Evolutionary conservation across 2,329 filamentous ascomycete species (phyloP).

Genomic region (Rugonectria rugulosa): DNA sequence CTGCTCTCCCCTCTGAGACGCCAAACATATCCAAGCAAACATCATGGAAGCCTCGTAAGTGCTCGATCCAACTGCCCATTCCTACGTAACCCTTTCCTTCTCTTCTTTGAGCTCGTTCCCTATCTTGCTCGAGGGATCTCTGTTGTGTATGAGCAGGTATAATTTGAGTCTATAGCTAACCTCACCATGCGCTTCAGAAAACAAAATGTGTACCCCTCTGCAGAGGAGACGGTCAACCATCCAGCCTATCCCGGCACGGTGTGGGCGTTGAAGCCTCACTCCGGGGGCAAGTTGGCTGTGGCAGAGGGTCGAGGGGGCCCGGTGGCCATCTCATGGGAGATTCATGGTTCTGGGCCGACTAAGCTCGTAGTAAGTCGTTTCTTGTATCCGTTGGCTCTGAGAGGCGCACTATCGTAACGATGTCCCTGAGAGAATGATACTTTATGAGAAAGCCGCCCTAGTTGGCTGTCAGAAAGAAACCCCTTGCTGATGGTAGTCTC

Average conservation of each 20-base stretch:
- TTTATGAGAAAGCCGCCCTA: not conserved
- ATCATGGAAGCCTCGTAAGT: conserved; percentile 17
- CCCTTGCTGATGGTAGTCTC: conserved; percentile 7
- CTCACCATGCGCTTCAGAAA: conserved; percentile 19
- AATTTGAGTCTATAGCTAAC: not conserved
- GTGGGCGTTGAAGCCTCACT: conserved; percentile 74
- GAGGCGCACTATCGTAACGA: not conserved
- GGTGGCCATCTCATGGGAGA: conserved; percentile 78
- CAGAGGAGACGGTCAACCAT: conserved; percentile 67
- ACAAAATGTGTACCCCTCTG: conserved; percentile 48
- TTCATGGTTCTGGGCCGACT: conserved; percentile 77
- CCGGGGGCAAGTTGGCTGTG: conserved; percentile 67
- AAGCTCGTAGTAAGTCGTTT: conserved; percentile 73
- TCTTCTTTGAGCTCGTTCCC: not conserved
- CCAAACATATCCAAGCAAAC: conserved; percentile 8
- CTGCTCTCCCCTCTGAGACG: not conserved
- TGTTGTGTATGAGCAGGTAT: no score
- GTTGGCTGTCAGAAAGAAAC: not conserved
- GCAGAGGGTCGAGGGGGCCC: conserved; percentile 78
- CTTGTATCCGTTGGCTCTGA: not conserved
- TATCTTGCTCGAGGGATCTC: no score
- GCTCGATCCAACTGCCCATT: not conserved
- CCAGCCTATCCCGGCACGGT: conserved; percentile 71
- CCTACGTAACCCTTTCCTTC: not conserved
- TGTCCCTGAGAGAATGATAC: no score